phyloP scores from a whole-genome alignment of 306 rosid genomes.

The Quillaja saponaria region DNA sequence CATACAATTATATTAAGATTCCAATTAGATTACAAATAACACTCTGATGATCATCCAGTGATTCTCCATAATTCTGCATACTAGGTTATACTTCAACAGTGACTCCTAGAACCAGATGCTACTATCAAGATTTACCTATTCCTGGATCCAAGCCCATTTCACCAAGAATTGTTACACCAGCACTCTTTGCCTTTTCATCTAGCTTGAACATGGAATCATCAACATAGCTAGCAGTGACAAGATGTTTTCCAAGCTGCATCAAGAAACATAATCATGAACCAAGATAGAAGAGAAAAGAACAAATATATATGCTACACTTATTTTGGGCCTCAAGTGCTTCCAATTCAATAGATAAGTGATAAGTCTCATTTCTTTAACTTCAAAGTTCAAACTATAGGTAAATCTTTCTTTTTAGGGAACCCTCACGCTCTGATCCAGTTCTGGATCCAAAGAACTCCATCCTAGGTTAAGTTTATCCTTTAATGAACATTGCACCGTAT shows the following conservation, averaged over 20 bases:
- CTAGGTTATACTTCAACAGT: conserved; percentile 12
- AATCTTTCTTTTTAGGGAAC: too few species aligned
- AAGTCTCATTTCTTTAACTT: too few species aligned
- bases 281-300: conserved; percentile 16
- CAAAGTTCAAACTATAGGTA: too few species aligned
- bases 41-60: too few species aligned
- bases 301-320: conserved; percentile 4
- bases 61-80: too few species aligned
- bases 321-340: neutral
- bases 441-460: too few species aligned
- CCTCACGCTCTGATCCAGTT: too few species aligned
- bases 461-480: too few species aligned
- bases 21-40: too few species aligned
- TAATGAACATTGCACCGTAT: too few species aligned
- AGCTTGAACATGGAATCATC: conserved; percentile 72
- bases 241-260: conserved; percentile 79
- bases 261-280: conserved; percentile 26
- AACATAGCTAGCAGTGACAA: conserved; percentile 95
- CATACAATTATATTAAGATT: too few species aligned
- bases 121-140: conserved; percentile 80
- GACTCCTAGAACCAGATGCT: too few species aligned
- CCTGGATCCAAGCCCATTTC: conserved; percentile 99
- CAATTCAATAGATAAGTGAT: neutral
- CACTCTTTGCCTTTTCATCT: conserved; percentile 72
- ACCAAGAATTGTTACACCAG: conserved; percentile 86